These are phyloP conservation scores for Batkoa obscura DNA, from an alignment of 371 early-diverging fungal species.

Conservation along the genomic window DNA sequence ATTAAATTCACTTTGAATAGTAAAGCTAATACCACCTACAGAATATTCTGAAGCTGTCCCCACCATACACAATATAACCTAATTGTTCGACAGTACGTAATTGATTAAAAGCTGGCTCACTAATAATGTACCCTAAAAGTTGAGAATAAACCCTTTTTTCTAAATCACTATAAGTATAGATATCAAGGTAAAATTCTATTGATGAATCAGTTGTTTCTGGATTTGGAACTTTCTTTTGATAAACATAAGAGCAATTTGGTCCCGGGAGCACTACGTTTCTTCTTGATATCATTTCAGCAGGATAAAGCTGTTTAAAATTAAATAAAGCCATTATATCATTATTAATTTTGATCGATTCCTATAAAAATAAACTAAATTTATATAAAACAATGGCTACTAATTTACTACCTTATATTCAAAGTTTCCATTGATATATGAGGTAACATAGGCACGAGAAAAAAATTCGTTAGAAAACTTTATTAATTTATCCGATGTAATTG, in stretches of 20 bases:
- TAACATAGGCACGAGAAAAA: constrained; percentile 21
- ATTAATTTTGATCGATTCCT: constrained; percentile 26
- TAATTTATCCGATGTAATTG: constrained; percentile 46
- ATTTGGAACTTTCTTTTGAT: constrained; percentile 43
- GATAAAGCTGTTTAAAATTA: constrained; percentile 34
- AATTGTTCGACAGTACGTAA: constrained; percentile 82
- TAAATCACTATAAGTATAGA: constrained; percentile 27
- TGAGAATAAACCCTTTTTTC: constrained; percentile 27
- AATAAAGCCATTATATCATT: constrained; percentile 26
- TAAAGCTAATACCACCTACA: constrained; percentile 46
- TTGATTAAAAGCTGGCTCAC: constrained; percentile 82
- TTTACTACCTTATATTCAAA: constrained; percentile 26
- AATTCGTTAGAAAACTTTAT: constrained; percentile 38
- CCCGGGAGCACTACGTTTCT: constrained; percentile 31
- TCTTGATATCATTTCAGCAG: constrained; percentile 29
- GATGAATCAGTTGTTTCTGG: constrained; percentile 69
- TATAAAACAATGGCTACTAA: no score
- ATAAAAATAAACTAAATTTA: not conserved
- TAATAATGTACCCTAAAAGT: constrained; percentile 52
- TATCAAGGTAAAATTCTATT: constrained; percentile 30
- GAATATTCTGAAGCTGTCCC: constrained; percentile 37
- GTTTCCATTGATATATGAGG: constrained; percentile 75
- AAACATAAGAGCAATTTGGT: constrained; percentile 13
- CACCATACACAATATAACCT: constrained; percentile 61
- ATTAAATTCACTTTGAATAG: constrained; percentile 72